Conservation (phyloP, 306 rosid species). For the Trifolium repens region DNA sequence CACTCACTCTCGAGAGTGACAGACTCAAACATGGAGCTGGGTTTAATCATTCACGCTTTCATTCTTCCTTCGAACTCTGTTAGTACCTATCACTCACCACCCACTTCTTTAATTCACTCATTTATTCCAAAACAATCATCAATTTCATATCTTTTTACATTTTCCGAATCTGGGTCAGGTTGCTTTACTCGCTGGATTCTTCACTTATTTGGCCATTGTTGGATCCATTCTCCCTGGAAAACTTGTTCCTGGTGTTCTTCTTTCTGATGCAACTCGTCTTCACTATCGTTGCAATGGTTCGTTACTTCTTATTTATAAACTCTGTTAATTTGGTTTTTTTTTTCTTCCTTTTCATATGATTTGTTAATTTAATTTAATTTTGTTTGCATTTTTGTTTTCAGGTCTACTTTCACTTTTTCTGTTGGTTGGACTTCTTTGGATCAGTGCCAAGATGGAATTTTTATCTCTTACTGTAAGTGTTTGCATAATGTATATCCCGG, state of each 20-base stretch:
- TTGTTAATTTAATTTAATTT: not conserved
- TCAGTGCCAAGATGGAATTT: conserved; percentile 61
- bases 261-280: conserved; percentile 73
- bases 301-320: conserved; percentile 9
- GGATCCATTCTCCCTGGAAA: conserved; percentile 80
- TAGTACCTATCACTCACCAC: conserved; percentile 8
- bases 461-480: conserved; percentile 77
- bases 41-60: conserved; percentile 39
- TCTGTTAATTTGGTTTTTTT: not conserved
- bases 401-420: conserved; percentile 69
- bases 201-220: conserved; percentile 75
- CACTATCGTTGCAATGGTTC: conserved; percentile 92
- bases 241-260: conserved; percentile 69
- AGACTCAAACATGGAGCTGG: conserved; percentile 39
- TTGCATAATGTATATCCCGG: conserved; percentile 19
- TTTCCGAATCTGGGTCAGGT: conserved; percentile 50
- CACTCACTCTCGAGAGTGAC: not conserved
- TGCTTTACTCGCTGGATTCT: conserved; percentile 61
- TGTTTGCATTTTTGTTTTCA: conserved; percentile 35
- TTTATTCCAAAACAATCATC: conserved; percentile 15
- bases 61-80: conserved; percentile 49
- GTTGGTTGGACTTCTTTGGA: conserved; percentile 68
- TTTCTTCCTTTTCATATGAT: not conserved
- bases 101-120: conserved; percentile 17
- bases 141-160: conserved; percentile 23